Base-by-base conservation (phyloP, 2,329 filamentous ascomycete species). In the Xylariaceae sp. region DNA sequence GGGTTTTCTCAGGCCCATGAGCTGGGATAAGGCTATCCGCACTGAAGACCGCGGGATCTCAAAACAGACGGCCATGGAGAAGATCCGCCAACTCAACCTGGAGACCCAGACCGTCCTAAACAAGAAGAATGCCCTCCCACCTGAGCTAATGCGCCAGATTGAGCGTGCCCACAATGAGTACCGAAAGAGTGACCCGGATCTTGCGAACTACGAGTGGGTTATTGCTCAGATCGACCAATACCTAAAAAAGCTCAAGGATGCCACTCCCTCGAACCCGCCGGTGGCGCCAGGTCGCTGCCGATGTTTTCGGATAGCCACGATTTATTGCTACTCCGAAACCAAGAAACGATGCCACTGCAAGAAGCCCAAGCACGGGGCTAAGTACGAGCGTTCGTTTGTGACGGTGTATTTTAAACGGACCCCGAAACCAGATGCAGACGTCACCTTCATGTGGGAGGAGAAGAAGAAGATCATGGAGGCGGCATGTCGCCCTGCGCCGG, bases 391-490 rank as follows among this genome's bases (percentile, higher is more conserved):
- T 8, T 63, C 74, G 7, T 75, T 75, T 8, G 68, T 82, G 48
- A 79, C 73, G 1, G 76, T 74, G 9, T 82, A 80, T 66, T 82
- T 78, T 65, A 77, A 75, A 63, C 71, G 75, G 7, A 68, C 69
- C 2, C 78, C 77, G 1, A 71, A 68, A 18, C 61, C 63, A 0
- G 69, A n/a, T 11, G 13, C 13, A 42, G 11, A 42, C 11, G 11
- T 42, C 8, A 4, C 37, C 37, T 10, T 10, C 2, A 9, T 42
- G 37, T 42, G 37, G 37, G 37, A 13, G 37, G 37, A 42, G 9
- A 42, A 42, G 37, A 42, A 9, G 7, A 30, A 30, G 23, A 4
- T 4, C 23, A 30, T 30, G 23, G 23, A 30, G 23, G 23, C 23
- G 23, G 23, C 23, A 30, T 30, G 23, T 5, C 23, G 23, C 23